Evolutionary conservation across 495 filamentous ascomycete species (phyloP).

Genomic region (Bathelium albidoporum): DNA sequence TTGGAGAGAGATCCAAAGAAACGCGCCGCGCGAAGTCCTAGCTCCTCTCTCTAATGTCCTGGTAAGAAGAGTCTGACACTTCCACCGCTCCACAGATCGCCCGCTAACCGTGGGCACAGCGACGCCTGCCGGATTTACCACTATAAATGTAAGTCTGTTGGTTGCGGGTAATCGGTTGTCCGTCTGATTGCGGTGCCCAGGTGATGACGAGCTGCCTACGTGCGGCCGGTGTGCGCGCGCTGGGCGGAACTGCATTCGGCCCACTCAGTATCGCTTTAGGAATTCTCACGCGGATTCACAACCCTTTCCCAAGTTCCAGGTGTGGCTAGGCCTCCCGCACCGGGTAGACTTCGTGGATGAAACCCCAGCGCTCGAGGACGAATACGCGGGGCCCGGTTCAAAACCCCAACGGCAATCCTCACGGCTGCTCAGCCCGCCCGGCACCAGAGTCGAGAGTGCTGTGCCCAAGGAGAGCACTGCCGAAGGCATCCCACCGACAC

Average conservation of each 20-base stretch:
- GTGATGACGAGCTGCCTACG: neutral
- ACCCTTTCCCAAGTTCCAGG: neutral
- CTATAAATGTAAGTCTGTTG: slow-evolving; percentile 5
- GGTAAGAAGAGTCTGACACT: neutral
- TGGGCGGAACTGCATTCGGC: neutral
- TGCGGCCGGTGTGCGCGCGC: neutral
- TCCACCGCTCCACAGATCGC: neutral
- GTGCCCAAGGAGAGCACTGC: neutral
- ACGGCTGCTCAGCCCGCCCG: neutral
- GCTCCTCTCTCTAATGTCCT: neutral
- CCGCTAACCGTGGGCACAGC: neutral
- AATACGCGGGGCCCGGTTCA: neutral
- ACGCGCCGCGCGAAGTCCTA: neutral
- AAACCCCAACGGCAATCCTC: neutral
- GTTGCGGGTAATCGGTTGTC: neutral
- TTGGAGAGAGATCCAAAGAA: neutral
- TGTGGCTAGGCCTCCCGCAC: neutral
- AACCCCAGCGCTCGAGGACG: neutral
- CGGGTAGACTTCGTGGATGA: neutral
- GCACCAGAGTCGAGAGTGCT: neutral
- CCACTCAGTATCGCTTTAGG: neutral
- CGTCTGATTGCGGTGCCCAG: neutral
- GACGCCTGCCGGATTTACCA: slow-evolving; percentile 3
- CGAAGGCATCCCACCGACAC: neutral
- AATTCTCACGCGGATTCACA: neutral